Evolutionary conservation across 148 eudicot genomes (phyloP).

Genomic region (Camellia sinensis): DNA sequence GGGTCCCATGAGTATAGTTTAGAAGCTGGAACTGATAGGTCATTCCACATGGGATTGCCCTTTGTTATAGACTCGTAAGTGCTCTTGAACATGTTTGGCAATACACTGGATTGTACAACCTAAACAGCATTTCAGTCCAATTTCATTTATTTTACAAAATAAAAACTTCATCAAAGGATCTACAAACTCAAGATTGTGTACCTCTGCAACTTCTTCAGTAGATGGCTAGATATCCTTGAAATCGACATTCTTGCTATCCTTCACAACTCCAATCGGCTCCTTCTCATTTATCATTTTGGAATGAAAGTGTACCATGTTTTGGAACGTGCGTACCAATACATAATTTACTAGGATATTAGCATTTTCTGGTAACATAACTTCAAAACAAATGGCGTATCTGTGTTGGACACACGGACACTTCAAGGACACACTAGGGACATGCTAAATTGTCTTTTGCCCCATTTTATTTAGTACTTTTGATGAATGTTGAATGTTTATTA

Average conservation of each 20-base stretch:
- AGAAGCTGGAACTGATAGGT: slow-evolving; percentile 13
- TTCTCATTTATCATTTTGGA: slow-evolving; percentile 16
- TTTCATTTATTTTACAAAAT: neutral
- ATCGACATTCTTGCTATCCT: slow-evolving; percentile 44
- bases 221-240: slow-evolving; percentile 55
- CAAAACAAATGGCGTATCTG: too few species aligned
- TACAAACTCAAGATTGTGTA: slow-evolving; percentile 1
- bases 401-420: too few species aligned
- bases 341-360: too few species aligned
- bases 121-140: slow-evolving; percentile 7
- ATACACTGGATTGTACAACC: slow-evolving; percentile 58
- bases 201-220: slow-evolving; percentile 44
- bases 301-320: too few species aligned
- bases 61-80: slow-evolving; percentile 49
- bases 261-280: slow-evolving; percentile 55
- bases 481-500: too few species aligned
- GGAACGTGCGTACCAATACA: too few species aligned
- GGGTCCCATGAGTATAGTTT: slow-evolving; percentile 53
- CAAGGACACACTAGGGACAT: too few species aligned
- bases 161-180: neutral
- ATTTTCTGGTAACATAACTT: too few species aligned
- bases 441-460: too few species aligned
- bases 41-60: slow-evolving; percentile 60
- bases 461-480: too few species aligned
- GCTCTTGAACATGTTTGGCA: slow-evolving; percentile 53